phyloP scores from a whole-genome alignment of 305 asterid genomes.

The Striga hermonthica region DNA sequence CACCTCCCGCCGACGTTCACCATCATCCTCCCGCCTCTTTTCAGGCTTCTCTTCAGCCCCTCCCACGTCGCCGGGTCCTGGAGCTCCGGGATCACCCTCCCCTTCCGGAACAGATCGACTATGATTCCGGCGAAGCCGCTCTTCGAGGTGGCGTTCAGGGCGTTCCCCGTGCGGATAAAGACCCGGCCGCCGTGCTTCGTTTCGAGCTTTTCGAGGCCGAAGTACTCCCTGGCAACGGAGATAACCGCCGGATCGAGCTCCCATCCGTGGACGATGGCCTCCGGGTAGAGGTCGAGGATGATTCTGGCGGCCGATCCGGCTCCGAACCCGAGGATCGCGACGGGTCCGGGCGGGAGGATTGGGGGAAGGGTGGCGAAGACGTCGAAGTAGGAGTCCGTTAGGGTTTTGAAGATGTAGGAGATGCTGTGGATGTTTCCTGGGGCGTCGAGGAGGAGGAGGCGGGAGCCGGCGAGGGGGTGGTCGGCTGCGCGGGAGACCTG shows the following conservation, averaged over 20 bases:
- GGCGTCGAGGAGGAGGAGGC: conserved; percentile 77
- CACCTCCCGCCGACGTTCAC: conserved; percentile 93
- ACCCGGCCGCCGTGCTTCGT: conserved; percentile 48
- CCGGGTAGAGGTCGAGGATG: conserved; percentile 58
- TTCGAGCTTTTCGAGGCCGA: conserved; percentile 65
- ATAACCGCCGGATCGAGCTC: conserved; percentile 79
- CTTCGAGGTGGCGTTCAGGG: conserved; percentile 42
- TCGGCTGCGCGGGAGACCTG: conserved; percentile 78
- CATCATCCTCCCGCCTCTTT: conserved; percentile 75
- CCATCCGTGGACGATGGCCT: conserved; percentile 62
- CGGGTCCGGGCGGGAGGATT: conserved; percentile 74
- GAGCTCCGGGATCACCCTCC: conserved; percentile 74
- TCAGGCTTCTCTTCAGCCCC: conserved; percentile 48
- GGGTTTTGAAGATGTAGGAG: conserved; percentile 53
- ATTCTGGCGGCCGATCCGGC: conserved; percentile 75
- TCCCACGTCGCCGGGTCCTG: conserved; percentile 71
- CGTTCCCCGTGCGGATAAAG: conserved; percentile 58
- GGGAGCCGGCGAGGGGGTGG: conserved; percentile 81
- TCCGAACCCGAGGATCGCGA: conserved; percentile 84
- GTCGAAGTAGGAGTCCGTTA: conserved; percentile 72
- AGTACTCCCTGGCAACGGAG: conserved; percentile 67
- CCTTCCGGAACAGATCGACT: conserved; percentile 66
- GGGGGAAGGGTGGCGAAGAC: conserved; percentile 85
- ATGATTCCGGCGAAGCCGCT: conserved; percentile 70
- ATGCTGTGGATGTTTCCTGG: conserved; percentile 98